Base-by-base conservation (phyloP, 148 eudicot genomes). In the Dysphania ambrosioides region DNA sequence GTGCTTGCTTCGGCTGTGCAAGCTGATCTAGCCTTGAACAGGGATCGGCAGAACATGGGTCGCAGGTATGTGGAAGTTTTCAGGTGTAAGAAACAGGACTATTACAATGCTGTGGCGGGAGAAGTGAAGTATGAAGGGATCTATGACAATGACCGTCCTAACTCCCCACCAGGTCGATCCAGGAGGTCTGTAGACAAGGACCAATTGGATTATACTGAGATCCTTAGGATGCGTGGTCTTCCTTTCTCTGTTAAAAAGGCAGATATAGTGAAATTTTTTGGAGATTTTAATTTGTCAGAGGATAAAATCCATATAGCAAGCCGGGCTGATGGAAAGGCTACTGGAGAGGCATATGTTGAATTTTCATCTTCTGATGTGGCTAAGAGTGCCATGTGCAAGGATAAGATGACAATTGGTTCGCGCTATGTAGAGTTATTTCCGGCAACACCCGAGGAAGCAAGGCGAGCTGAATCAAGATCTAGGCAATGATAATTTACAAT, bases 291-390 rank as follows among this genome's bases (percentile, higher is more conserved):
- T 19, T 59, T 90, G 32, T 3, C 77, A 2, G 92, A 89, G 68
- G 90, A 85, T 55, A 91, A 88, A 78, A 53, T 93, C 8, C 91
- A 81, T 55, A 82, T 93, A 69, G 91, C 87, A 1, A 86, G 84
- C 75, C 86, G 94, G 18, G 70, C 88, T 3, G 98, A 91, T 88
- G 98, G 98, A 73, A 93, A 85, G 74, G 81, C 90, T 21, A 89
- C 98, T 9, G 98, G 98, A 59, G 98, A 93, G 70, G 98, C 98
- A 0, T 93, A 73, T 81, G 98, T 91, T 24, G 97, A 89, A 76
- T 91, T 93, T 78, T 63, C 77, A 58, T 86, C 92, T n/a, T 80
- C 88, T 68, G 94, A 91, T 41, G 97, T 85, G 79, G 92, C 98
- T n/a, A 91, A 86, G 85, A 82, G 71, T 42, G 98, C 97, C 4